Conservation (phyloP, 2,329 filamentous ascomycete genomes). For the Paraphaeosphaeria sporulosa region DNA sequence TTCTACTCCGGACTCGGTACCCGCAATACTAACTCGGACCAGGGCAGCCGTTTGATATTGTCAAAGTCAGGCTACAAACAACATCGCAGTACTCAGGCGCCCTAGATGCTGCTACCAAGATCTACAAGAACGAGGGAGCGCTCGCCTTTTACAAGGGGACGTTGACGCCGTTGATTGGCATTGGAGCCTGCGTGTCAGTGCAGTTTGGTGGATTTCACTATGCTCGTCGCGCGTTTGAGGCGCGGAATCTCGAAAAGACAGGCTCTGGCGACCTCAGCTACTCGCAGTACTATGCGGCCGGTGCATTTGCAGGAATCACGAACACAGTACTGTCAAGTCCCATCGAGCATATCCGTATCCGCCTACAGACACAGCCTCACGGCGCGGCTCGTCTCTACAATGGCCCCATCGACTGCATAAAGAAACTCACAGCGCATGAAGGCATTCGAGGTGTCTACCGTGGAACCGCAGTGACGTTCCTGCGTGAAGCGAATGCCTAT, state of each 20-base stretch:
- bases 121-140: slow-evolving; percentile 87
- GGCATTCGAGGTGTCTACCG: slow-evolving; percentile 83
- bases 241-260: slow-evolving; percentile 64
- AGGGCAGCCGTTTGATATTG: slow-evolving; percentile 73
- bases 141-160: slow-evolving; percentile 98
- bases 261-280: slow-evolving; percentile 70
- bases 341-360: slow-evolving; percentile 96
- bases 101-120: slow-evolving; percentile 79
- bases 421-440: slow-evolving; percentile 75
- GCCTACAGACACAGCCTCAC: slow-evolving; percentile 95
- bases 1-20: not conserved
- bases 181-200: slow-evolving; percentile 95
- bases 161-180: slow-evolving; percentile 90
- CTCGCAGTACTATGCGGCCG: slow-evolving; percentile 85
- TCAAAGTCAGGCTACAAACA: slow-evolving; percentile 97
- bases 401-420: slow-evolving; percentile 89
- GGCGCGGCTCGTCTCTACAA: slow-evolving; percentile 78
- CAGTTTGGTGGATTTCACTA: slow-evolving; percentile 98
- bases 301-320: slow-evolving; percentile 89
- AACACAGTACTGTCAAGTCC: slow-evolving; percentile 89
- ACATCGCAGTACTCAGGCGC: slow-evolving; percentile 82
- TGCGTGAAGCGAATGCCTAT: slow-evolving; percentile 93
- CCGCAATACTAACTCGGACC: slow-evolving; percentile 14
- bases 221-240: slow-evolving; percentile 85
- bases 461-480: slow-evolving; percentile 82